phyloP scores from a whole-genome alignment of 2,329 filamentous ascomycete species.

The Fusarium mundagurra region DNA sequence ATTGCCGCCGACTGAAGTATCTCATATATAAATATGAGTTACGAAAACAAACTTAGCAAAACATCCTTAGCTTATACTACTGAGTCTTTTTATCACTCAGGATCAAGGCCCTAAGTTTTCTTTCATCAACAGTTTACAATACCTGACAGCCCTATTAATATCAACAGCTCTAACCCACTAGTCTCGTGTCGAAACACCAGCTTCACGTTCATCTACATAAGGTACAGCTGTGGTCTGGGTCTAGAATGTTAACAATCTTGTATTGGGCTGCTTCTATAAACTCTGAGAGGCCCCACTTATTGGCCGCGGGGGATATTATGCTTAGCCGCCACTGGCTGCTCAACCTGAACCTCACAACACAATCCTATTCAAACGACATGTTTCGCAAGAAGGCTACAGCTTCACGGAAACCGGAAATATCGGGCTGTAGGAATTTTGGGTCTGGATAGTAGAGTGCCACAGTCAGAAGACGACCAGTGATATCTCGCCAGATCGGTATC shows the following conservation, averaged over 20 bases:
- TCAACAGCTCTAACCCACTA: background rate
- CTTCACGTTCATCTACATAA: background rate
- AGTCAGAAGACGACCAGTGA: background rate
- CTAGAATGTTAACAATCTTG: background rate
- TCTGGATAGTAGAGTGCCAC: conserved; percentile 1
- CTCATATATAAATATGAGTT: background rate
- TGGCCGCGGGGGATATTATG: background rate
- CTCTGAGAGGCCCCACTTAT: conserved; percentile 7
- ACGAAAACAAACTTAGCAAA: background rate
- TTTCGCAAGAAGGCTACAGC: background rate
- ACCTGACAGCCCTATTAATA: background rate
- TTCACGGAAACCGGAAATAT: background rate
- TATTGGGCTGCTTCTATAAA: background rate
- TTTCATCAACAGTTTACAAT: background rate
- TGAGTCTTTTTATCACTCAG: background rate
- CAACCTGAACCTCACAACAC: background rate
- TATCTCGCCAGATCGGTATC: background rate
- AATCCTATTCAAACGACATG: background rate
- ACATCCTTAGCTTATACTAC: no score
- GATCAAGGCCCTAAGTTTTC: background rate
- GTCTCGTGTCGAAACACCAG: background rate
- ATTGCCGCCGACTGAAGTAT: background rate
- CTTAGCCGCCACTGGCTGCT: conserved; percentile 8
- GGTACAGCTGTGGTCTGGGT: background rate
- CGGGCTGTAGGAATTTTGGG: background rate